Percentiles rank a stretch among this genome's conserved stretches.
These are phyloP conservation scores for Talaromyces sp. DNA, from an alignment of 2,329 filamentous ascomycete genomes.

Conservation along the genomic window DNA sequence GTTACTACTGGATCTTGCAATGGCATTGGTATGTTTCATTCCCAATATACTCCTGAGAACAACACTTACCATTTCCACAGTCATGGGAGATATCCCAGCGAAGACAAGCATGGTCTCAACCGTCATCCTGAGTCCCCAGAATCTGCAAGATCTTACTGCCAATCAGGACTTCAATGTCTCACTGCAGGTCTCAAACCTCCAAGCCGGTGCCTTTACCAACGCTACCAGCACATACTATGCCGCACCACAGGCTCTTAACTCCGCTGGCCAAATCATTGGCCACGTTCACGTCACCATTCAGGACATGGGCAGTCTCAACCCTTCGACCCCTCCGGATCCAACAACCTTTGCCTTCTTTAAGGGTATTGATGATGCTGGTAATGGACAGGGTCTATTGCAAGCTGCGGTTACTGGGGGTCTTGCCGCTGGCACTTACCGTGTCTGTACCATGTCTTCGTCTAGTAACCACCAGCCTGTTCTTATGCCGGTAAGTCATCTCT, in stretches of 20 bases:
- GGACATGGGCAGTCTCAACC: constrained; percentile 37
- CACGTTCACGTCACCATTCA: constrained; percentile 50
- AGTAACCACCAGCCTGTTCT: constrained; percentile 56
- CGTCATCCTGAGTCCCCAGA: constrained; percentile 48
- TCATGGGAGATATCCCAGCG: constrained; percentile 56
- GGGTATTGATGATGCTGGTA: constrained; percentile 53
- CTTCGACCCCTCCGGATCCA: constrained; percentile 37
- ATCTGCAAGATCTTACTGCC: constrained; percentile 39
- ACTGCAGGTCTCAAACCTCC: constrained; percentile 49
- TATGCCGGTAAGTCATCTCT: constrained; percentile 44
- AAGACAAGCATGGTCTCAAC: constrained; percentile 53
- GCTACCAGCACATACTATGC: constrained; percentile 54
- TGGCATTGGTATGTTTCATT: constrained; percentile 42
- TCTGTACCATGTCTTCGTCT: constrained; percentile 51
- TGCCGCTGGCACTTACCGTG: constrained; percentile 48
- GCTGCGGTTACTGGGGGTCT: constrained; percentile 48
- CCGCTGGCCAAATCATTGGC: constrained; percentile 35
- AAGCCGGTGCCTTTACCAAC: constrained; percentile 55
- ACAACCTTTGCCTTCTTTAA: constrained; percentile 56
- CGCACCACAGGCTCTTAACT: constrained; percentile 50
- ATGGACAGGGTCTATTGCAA: constrained; percentile 46
- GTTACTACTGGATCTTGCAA: constrained; percentile 53
- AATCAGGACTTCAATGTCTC: constrained; percentile 47
- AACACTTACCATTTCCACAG: constrained; percentile 27
- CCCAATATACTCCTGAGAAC: neutral